Percentiles rank a stretch among this genome's conserved stretches.
phyloP scores from a whole-genome alignment of 805 yeast genomes.

The Maudiozyma serrabonitensis region DNA sequence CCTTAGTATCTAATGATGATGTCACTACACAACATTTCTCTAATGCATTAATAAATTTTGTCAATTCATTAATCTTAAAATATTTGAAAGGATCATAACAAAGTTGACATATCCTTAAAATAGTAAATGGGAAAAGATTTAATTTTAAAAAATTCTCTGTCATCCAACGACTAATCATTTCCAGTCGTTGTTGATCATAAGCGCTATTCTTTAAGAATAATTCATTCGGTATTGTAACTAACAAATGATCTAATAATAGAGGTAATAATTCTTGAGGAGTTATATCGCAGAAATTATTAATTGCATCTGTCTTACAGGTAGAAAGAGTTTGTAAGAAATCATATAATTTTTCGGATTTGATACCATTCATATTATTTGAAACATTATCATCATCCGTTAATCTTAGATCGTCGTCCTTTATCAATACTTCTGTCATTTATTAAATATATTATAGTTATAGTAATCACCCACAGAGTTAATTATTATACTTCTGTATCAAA shows the following conservation, averaged over 20 bases:
- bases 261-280: not conserved
- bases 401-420: not conserved
- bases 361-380: constrained; percentile 20
- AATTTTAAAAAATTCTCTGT: constrained; percentile 10
- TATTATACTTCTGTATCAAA: too few species aligned
- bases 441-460: not conserved
- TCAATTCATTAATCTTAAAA: constrained; percentile 26
- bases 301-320: not conserved
- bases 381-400: not conserved
- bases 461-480: too few species aligned
- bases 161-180: constrained; percentile 8
- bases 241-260: constrained; percentile 1
- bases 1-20: constrained; percentile 7
- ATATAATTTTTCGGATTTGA: constrained; percentile 12
- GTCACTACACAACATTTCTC: constrained; percentile 23
- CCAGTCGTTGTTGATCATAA: constrained; percentile 3
- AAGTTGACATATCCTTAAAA: constrained; percentile 39
- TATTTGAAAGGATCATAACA: constrained; percentile 36
- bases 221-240: constrained; percentile 4
- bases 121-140: constrained; percentile 37
- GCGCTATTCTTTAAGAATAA: not conserved
- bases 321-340: not conserved
- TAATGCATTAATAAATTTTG: constrained; percentile 39
- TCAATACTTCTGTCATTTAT: not conserved
- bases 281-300: not conserved